phyloP scores from a whole-genome alignment of 257 asterid species.

The Scutellaria galericulata region DNA sequence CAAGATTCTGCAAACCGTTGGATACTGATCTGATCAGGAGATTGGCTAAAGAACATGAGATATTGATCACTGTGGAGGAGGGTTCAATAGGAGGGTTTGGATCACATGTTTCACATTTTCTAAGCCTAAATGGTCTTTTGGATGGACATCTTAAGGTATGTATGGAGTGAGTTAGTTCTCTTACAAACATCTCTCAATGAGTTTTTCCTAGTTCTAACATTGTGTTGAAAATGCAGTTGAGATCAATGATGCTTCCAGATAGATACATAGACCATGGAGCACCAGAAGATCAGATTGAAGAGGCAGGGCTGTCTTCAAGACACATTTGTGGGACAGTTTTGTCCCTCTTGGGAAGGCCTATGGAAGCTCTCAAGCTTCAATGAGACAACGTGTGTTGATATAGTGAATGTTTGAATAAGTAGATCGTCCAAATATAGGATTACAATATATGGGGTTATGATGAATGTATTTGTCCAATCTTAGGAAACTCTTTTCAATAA shows the following conservation, averaged over 20 bases:
- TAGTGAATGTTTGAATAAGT: background rate
- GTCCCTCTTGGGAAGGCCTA: slow-evolving; percentile 63
- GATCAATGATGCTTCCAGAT: slow-evolving; percentile 81
- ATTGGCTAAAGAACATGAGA: slow-evolving; percentile 69
- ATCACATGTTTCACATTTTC: slow-evolving; percentile 72
- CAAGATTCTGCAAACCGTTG: slow-evolving; percentile 82
- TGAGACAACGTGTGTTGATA: slow-evolving; percentile 15
- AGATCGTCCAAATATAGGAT: background rate
- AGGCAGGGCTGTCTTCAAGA: slow-evolving; percentile 69
- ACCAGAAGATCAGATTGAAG: slow-evolving; percentile 75
- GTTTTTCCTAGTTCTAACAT: background rate
- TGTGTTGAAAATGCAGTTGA: slow-evolving; percentile 52
- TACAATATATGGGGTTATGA: background rate
- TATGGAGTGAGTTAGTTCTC: background rate
- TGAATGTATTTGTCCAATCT: background rate
- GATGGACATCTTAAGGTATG: slow-evolving; percentile 79
- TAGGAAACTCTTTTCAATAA: too few species aligned
- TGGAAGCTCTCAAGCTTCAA: slow-evolving; percentile 56
- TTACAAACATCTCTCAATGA: background rate
- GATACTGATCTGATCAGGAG: slow-evolving; percentile 62
- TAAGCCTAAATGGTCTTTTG: slow-evolving; percentile 62
- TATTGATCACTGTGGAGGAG: slow-evolving; percentile 75
- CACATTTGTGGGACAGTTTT: slow-evolving; percentile 70
- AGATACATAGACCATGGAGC: slow-evolving; percentile 82
- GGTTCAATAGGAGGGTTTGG: slow-evolving; percentile 88